Percentiles rank a stretch among this genome's conserved stretches.
Evolutionary conservation across 2,329 filamentous ascomycete genomes (phyloP).

Genomic region (Dryadomyces quercivorus): DNA sequence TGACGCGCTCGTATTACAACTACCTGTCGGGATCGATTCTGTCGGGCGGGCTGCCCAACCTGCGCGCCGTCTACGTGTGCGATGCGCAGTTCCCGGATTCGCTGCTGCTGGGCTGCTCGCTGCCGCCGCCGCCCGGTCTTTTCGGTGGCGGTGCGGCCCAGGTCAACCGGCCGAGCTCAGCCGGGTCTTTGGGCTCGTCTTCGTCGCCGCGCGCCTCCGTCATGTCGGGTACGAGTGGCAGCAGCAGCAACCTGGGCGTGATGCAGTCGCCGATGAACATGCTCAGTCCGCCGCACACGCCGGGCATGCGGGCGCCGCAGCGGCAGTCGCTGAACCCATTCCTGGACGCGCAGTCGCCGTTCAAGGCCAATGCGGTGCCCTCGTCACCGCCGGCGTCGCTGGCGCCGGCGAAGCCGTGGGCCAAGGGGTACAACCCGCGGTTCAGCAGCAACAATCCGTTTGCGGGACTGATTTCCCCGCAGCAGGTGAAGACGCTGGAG

Average conservation of each 20-base stretch:
- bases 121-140: slow-evolving; percentile 17
- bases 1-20: slow-evolving; percentile 59
- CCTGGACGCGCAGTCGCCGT: slow-evolving; percentile 2
- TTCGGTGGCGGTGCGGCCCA: slow-evolving; percentile 17
- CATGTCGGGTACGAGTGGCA: slow-evolving; percentile 1
- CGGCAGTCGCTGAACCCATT: slow-evolving; percentile 8
- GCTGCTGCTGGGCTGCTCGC: slow-evolving; percentile 49
- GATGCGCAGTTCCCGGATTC: slow-evolving; percentile 74
- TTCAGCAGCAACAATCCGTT: slow-evolving; percentile 53
- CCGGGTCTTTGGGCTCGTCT: slow-evolving; percentile 17
- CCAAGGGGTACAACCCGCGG: slow-evolving; percentile 21
- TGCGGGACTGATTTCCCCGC: slow-evolving; percentile 23
- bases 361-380: neutral
- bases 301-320: slow-evolving; percentile 6
- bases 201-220: slow-evolving; percentile 14
- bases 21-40: slow-evolving; percentile 80
- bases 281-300: slow-evolving; percentile 13
- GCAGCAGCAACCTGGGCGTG: slow-evolving; percentile 5
- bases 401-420: slow-evolving; percentile 14
- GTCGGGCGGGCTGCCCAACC: slow-evolving; percentile 57
- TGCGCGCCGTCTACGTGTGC: slow-evolving; percentile 72
- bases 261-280: slow-evolving; percentile 16
- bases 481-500: slow-evolving; percentile 31
- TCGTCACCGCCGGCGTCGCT: slow-evolving; percentile 4
- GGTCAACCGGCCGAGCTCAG: slow-evolving; percentile 23